A percentile compares a stretch with the other conserved stretches of the same genome.
Evolutionary conservation across 257 asterid genomes (phyloP).

Genomic region (Apocynum venetum): DNA sequence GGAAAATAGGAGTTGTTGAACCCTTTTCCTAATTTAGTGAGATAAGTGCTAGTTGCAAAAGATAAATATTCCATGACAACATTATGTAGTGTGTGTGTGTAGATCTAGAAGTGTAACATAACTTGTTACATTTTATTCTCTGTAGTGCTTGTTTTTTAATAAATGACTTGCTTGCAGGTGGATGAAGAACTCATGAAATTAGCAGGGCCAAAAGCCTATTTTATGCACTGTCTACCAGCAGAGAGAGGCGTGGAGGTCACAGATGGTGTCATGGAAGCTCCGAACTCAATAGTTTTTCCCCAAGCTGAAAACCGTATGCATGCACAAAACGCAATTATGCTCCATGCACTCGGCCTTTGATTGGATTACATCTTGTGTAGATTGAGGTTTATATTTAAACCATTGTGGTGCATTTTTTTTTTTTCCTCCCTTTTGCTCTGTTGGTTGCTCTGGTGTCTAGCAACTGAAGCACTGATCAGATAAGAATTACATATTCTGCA

Average conservation of each 20-base stretch:
- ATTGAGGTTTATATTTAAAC: background rate
- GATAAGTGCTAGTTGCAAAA: background rate
- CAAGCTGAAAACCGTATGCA: slow-evolving; percentile 97
- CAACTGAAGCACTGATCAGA: background rate
- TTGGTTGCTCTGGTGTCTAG: background rate
- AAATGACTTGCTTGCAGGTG: slow-evolving; percentile 44
- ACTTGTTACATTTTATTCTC: background rate
- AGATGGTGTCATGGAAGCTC: slow-evolving; percentile 75
- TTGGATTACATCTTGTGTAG: background rate
- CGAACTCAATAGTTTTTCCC: slow-evolving; percentile 77
- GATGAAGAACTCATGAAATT: slow-evolving; percentile 77
- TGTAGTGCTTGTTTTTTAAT: background rate
- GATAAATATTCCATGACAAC: background rate
- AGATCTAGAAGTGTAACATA: too few relatives aligned
- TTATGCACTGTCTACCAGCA: slow-evolving; percentile 95
- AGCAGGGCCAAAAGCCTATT: slow-evolving; percentile 75
- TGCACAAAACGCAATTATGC: slow-evolving; percentile 92
- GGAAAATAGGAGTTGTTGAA: background rate
- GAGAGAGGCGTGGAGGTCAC: slow-evolving; percentile 86
- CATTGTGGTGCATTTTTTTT: background rate
- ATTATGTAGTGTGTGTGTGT: background rate
- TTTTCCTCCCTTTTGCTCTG: background rate
- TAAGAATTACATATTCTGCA: background rate
- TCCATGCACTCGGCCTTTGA: slow-evolving; percentile 77
- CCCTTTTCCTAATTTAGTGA: background rate